A percentile compares a stretch with the other conserved stretches of the same genome.
Conservation (phyloP, 306 rosid genomes). For the peach (Prunus persica) region Prunus_persica_NCBIv2 NC_034015.1:21792001-21792500, state of each 20-base stretch:
- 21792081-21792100: slow-evolving; percentile 20
- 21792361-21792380: slow-evolving; percentile 56
- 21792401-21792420: slow-evolving; percentile 70
- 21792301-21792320: slow-evolving; percentile 73
- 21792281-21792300: slow-evolving; percentile 80
- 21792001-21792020: neutral
- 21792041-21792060: neutral
- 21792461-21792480: slow-evolving; percentile 83
- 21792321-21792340: slow-evolving; percentile 61
- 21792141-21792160: slow-evolving; percentile 59
- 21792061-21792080: neutral
- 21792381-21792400: slow-evolving; percentile 54
- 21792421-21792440: slow-evolving; percentile 60
- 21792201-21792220: slow-evolving; percentile 84
- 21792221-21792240: slow-evolving; percentile 84
- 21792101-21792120: slow-evolving; percentile 63
- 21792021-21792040: neutral
- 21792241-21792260: slow-evolving; percentile 94
- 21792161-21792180: slow-evolving; percentile 77
- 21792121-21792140: slow-evolving; percentile 48
- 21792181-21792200: slow-evolving; percentile 72
- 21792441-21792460: slow-evolving; percentile 91
- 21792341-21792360: slow-evolving; percentile 60
- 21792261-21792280: slow-evolving; percentile 76
- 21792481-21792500: slow-evolving; percentile 61